phyloP scores from a whole-genome alignment of 1,284 basidiomycete genomes.

The Gomphus bonarii region DNA sequence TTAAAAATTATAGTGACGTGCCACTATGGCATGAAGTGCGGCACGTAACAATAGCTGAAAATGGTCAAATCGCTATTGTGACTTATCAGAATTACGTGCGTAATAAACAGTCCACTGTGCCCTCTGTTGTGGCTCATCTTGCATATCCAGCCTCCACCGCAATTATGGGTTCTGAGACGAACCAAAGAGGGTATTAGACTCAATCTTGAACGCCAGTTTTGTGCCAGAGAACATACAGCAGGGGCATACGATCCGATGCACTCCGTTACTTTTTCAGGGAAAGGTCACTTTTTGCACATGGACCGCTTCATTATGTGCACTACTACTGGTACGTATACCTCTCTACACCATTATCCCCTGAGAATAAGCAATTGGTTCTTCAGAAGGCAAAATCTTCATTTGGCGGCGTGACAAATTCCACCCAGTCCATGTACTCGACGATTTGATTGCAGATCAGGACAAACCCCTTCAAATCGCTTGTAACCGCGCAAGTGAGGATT shows the following conservation, averaged over 20 bases:
- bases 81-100: neutral
- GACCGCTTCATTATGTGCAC: slow-evolving; percentile 1
- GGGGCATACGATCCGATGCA: neutral
- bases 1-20: neutral
- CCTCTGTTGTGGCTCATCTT: neutral
- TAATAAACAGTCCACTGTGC: neutral
- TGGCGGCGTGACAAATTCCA: neutral
- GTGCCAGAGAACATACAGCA: neutral
- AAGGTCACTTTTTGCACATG: neutral
- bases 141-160: neutral
- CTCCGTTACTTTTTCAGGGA: neutral
- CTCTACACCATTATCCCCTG: neutral
- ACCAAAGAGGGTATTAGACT: neutral
- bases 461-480: neutral
- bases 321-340: neutral
- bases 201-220: neutral
- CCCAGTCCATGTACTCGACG: neutral
- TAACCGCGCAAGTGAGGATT: neutral
- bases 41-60: neutral
- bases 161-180: neutral
- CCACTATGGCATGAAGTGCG: slow-evolving; percentile 1
- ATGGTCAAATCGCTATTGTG: neutral
- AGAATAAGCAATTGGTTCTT: neutral
- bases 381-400: slow-evolving; percentile 1
- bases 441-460: neutral